Evolutionary conservation across 306 rosid species (phyloP), one percentile per base, ranked within the genome.

Genomic region (Quercus dentata): DNA sequence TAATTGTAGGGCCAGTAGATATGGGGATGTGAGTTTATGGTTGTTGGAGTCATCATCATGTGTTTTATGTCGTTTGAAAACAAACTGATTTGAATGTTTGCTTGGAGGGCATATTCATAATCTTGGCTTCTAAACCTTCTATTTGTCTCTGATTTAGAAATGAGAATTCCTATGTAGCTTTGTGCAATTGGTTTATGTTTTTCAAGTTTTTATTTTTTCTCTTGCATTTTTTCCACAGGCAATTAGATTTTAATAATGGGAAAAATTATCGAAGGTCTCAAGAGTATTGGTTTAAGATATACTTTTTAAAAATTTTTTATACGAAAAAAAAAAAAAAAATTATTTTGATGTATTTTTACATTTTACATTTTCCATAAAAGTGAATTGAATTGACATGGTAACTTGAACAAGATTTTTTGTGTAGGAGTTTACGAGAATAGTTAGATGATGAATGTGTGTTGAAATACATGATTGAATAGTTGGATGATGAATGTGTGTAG

Each of bases 21-120:
- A 61, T 84, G 76, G 73, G 77, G 38, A 72, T 55, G 1, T 33
- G 67, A 82, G 69, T 49, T 76, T 69, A 38, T 18, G 88, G 76
- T 77, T 79, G 46, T 62, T 31, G 55, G 78, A 49, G 54, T 49
- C 38, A n/a, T 71, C 54, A 1, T 69, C 46, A 11, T 69, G 15
- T 56, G 27, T 76, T 56, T 67, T 11, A 63, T 75, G 81, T 78
- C 21, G 31, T 19, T 77, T 78, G 58, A 57, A 62, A 46, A 68
- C 74, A 46, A 33, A 56, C 44, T 46, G 56, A 65, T 73, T 56
- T 6, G 9, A 18, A 18, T 72, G 85, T 78, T 83, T 80, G 33
- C 58, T 81, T 79, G 27, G 18, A 73, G 27, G 61, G 59, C 67
- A 23, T 49, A 49, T 74, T 80, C 80, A 65, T 56, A 74, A 65